These are phyloP conservation scores for Skeletonema tropicum DNA, from an alignment of 108 stramenopile genomes.

Conservation along the genomic window DNA sequence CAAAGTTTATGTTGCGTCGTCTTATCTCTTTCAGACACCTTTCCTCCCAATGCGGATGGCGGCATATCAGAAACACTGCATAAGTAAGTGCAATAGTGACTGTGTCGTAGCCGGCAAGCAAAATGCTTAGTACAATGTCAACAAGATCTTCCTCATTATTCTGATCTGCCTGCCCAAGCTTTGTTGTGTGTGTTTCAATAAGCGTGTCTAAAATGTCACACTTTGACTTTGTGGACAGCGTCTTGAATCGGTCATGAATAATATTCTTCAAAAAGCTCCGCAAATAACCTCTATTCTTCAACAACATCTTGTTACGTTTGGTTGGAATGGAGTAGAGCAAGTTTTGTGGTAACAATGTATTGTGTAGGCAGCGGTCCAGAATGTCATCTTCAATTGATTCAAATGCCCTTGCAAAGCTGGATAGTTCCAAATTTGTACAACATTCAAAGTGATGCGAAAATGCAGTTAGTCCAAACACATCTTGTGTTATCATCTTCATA, in stretches of 20 bases:
- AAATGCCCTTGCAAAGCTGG: neutral
- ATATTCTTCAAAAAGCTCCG: neutral
- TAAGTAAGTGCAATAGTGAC: slow-evolving; percentile 42
- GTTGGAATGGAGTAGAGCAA: neutral
- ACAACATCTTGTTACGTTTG: neutral
- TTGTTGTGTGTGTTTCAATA: neutral
- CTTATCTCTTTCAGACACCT: slow-evolving; percentile 38
- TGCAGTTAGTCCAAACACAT: slow-evolving; percentile 34
- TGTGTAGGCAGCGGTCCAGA: neutral
- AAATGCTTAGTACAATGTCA: slow-evolving; percentile 10
- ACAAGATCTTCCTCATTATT: slow-evolving; percentile 6
- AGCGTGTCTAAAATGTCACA: neutral
- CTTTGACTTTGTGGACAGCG: neutral
- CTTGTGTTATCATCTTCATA: slow-evolving; percentile 36
- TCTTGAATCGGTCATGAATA: neutral
- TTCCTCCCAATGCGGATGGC: slow-evolving; percentile 18
- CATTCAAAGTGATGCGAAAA: slow-evolving; percentile 29
- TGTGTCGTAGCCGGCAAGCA: slow-evolving; percentile 57
- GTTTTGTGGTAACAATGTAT: slow-evolving; percentile 3
- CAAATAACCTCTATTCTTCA: slow-evolving; percentile 3
- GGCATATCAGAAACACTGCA: slow-evolving; percentile 34
- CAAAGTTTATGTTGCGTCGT: neutral
- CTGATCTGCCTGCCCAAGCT: neutral
- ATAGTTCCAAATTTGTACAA: neutral
- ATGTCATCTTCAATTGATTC: neutral